Conservation (phyloP, 2,329 filamentous ascomycete species). For the Coleophoma cylindrospora region DNA sequence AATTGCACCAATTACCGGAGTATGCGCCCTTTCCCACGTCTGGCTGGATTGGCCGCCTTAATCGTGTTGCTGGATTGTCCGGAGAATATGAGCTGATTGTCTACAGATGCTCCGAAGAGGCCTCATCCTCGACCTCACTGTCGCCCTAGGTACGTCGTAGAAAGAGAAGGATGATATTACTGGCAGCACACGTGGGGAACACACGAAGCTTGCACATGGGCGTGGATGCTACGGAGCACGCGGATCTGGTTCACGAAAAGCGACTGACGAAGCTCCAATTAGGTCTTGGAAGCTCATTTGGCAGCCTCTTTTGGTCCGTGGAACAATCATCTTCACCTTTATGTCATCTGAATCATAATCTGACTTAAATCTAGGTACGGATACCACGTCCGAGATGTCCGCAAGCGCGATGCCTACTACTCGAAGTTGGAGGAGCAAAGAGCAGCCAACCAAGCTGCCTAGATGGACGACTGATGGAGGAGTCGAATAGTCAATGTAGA, state of each 20-base stretch:
- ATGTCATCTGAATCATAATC: constrained; percentile 4
- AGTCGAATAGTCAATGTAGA: background rate
- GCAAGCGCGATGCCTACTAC: constrained; percentile 34
- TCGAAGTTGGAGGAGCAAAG: constrained; percentile 33
- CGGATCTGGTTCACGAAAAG: background rate
- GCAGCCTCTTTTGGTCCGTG: constrained; percentile 51
- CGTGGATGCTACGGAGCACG: too few relatives aligned
- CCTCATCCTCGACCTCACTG: constrained; percentile 52
- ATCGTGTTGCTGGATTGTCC: background rate
- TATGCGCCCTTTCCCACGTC: constrained; percentile 12
- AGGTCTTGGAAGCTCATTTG: constrained; percentile 49
- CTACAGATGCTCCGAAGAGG: constrained; percentile 51
- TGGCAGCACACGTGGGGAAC: too few relatives aligned
- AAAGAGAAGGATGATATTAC: too few relatives aligned
- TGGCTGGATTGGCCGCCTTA: too few relatives aligned
- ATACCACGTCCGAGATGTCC: constrained; percentile 36
- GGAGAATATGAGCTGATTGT: constrained; percentile 19
- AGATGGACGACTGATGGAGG: constrained; percentile 1
- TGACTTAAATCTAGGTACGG: constrained; percentile 24
- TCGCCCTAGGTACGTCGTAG: constrained; percentile 44
- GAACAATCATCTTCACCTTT: background rate
- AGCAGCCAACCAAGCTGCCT: constrained; percentile 25
- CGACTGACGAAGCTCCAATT: constrained; percentile 6
- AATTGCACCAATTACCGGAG: constrained; percentile 31
- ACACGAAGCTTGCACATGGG: too few relatives aligned